A percentile compares a stretch with the other conserved stretches of the same genome.
Conservation (phyloP, 2,329 filamentous ascomycete species). For the Zasmidium angulare region DNA sequence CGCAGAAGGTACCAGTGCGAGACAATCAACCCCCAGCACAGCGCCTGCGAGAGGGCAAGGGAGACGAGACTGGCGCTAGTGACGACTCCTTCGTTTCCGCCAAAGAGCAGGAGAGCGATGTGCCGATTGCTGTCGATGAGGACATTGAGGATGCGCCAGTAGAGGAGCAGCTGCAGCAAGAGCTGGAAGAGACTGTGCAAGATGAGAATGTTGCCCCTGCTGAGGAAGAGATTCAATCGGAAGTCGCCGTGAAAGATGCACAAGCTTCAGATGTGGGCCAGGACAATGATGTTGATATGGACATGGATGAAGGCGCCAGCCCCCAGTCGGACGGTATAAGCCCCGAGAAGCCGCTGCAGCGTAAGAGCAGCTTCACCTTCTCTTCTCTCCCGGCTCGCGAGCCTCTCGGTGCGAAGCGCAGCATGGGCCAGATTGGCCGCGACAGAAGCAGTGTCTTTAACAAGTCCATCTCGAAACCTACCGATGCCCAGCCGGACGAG, state of each 20-base stretch:
- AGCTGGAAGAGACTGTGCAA: constrained; percentile 17
- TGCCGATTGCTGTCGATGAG: constrained; percentile 8
- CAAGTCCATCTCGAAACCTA: constrained; percentile 69
- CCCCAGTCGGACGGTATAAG: constrained; percentile 57
- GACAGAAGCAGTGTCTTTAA: constrained; percentile 69
- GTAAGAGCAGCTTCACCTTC: constrained; percentile 95
- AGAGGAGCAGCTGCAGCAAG: constrained; percentile 14
- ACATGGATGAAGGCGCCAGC: constrained; percentile 39
- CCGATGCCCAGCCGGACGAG: constrained; percentile 54
- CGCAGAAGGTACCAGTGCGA: constrained; percentile 24
- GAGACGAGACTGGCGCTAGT: constrained; percentile 29
- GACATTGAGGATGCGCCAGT: constrained; percentile 17
- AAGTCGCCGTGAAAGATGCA: constrained; percentile 8
- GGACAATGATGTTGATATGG: constrained; percentile 38
- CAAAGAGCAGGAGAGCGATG: constrained; percentile 41
- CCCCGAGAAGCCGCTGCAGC: constrained; percentile 71
- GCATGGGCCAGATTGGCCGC: constrained; percentile 71
- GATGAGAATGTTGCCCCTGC: constrained; percentile 10
- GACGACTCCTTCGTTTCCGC: constrained; percentile 52
- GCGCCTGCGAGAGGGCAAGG: constrained; percentile 24
- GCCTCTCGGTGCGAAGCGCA: constrained; percentile 80
- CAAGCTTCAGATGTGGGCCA: constrained; percentile 30
- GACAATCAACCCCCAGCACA: constrained; percentile 32
- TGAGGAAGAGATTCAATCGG: background rate
- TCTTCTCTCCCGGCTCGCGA: constrained; percentile 89